Evolutionary conservation across 2,329 filamentous ascomycete species (phyloP).

Genomic region (Ascochyta fabae): DNA sequence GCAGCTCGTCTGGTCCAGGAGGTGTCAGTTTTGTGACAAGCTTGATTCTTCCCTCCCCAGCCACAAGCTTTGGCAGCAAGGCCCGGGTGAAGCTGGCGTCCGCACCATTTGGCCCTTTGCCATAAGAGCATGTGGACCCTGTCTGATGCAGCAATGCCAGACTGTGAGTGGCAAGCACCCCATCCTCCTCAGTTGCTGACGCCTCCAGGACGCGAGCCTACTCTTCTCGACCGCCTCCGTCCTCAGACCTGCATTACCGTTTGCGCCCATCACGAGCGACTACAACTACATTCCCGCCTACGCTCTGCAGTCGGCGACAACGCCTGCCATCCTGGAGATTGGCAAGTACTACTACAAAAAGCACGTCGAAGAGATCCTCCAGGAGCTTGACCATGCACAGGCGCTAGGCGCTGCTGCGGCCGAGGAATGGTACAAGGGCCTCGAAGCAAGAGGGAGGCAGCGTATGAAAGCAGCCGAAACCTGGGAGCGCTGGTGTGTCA

Average conservation of each 20-base stretch:
- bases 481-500: conserved; percentile 77
- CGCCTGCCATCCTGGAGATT: conserved; percentile 58
- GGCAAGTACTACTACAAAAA: conserved; percentile 70
- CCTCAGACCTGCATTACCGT: conserved; percentile 72
- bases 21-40: conserved; percentile 73
- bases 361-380: conserved; percentile 67
- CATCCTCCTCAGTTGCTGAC: conserved; percentile 7
- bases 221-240: conserved; percentile 67
- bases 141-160: conserved; percentile 65
- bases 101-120: conserved; percentile 75
- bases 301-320: conserved; percentile 60
- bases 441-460: conserved; percentile 68
- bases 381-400: conserved; percentile 68
- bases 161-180: conserved; percentile 63
- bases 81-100: conserved; percentile 67
- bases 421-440: conserved; percentile 81
- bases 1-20: conserved; percentile 66
- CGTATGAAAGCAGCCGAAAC: conserved; percentile 67
- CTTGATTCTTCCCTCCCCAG: conserved; percentile 34
- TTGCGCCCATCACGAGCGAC: conserved; percentile 68
- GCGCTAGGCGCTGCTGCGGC: conserved; percentile 70
- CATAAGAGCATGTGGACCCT: conserved; percentile 69
- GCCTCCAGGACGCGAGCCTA: conserved; percentile 70
- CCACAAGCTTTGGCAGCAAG: conserved; percentile 61
- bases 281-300: conserved; percentile 66